Evolutionary conservation across 768 basidiomycete genomes (phyloP), one percentile per base, ranked within the genome.

Genomic region (Calocera viscosa): DNA sequence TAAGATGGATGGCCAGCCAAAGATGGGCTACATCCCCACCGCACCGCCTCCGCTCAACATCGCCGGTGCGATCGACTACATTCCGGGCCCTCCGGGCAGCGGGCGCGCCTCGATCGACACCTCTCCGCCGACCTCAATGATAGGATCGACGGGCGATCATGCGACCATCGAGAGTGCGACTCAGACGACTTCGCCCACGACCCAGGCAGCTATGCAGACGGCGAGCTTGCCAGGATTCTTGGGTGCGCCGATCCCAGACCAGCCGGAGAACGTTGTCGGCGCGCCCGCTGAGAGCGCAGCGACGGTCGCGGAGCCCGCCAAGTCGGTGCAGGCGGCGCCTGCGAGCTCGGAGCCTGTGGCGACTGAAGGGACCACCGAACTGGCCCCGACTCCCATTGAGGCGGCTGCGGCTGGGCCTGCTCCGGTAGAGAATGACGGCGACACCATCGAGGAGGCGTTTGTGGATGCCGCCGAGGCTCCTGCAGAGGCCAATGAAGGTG

Each of bases 91-190:
- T 66, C 30, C 65, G 30, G 24, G 41, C n/a, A 41, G 43, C 39
- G 68, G 63, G 60, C 24, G 34, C 34, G 64, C 30, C 22, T 74
- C 75, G 67, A 72, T 72, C 72, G 74, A 76, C 72, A 74, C 69
- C n/a, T 63, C 68, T 65, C 68, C 69, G 64, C 70, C 71, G 38
- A 43, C 63, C 65, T 63, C 66, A 65, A 60, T 43, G 67, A 43
- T 26, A 24, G 38, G 43, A 41, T 64, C 60, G 19, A 26, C 16
- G 32, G 34, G 33, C 40, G 39, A 69, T 19, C 22, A 40, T 7
- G 19, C 19, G 7, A 3, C 40, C 32, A 43, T 30, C 63, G 26
- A 22, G 67, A 67, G 11, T 28, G 12, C 30, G 34, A 49, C 32
- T 38, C 35, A 17, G 67, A 24, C 49, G 65, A 43, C 17, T 34